phyloP scores from a whole-genome alignment of 306 rosid species.

The Senna siamea region DNA sequence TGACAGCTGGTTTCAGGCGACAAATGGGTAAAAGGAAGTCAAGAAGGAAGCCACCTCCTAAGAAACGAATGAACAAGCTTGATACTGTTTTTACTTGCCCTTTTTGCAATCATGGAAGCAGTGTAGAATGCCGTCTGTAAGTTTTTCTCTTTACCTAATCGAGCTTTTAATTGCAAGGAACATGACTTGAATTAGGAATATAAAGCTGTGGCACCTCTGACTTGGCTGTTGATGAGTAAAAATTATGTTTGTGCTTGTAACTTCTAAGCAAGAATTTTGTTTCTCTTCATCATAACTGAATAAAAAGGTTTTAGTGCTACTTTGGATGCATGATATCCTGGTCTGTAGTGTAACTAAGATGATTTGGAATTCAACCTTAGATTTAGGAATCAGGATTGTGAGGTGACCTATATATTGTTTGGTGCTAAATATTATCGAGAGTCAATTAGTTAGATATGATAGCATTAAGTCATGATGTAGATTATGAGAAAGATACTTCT shows the following conservation, averaged over 20 bases:
- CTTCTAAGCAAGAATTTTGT: background rate
- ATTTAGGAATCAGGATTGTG: too few species aligned
- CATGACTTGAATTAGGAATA: too few species aligned
- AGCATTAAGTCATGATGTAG: background rate
- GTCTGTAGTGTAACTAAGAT: background rate
- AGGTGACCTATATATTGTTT: too few species aligned
- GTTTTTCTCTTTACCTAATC: background rate
- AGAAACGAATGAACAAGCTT: slow-evolving; percentile 67
- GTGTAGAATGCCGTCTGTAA: slow-evolving; percentile 72
- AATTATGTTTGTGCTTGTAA: background rate
- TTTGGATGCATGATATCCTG: background rate
- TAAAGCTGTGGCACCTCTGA: too few species aligned
- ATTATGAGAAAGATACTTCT: background rate
- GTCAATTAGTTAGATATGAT: too few species aligned
- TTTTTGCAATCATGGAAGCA: slow-evolving; percentile 67
- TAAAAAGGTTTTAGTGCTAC: too few species aligned
- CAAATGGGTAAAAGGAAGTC: slow-evolving; percentile 68
- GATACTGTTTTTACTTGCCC: slow-evolving; percentile 72
- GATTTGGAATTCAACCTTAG: background rate
- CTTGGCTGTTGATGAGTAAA: too few species aligned
- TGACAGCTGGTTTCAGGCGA: background rate
- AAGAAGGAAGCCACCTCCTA: slow-evolving; percentile 64
- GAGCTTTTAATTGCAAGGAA: background rate
- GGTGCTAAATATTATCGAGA: too few species aligned
- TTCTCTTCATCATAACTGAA: background rate